A percentile compares a stretch with the other conserved stretches of the same genome.
Evolutionary conservation across 1,284 basidiomycete genomes (phyloP).

Genomic region (Pyrrhoderma noxium): DNA sequence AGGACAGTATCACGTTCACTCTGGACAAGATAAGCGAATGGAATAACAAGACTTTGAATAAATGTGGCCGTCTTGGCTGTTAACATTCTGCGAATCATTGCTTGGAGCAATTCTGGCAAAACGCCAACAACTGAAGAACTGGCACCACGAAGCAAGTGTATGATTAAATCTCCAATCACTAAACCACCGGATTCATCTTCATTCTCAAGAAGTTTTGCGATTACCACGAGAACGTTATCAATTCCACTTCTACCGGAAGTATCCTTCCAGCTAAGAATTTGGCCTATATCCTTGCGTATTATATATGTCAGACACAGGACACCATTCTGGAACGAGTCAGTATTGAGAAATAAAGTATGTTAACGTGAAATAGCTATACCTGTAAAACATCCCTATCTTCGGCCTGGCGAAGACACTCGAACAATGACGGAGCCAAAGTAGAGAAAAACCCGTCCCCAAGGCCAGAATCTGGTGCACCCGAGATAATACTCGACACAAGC

Average conservation of each 20-base stretch:
- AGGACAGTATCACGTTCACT: constrained; percentile 76
- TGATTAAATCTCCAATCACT: constrained; percentile 89
- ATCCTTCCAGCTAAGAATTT: constrained; percentile 73
- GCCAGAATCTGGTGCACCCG: constrained; percentile 55
- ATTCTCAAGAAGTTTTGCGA: constrained; percentile 70
- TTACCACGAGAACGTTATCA: constrained; percentile 61
- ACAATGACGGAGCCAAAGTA: constrained; percentile 66
- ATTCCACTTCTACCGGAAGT: constrained; percentile 64
- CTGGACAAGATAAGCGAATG: constrained; percentile 89
- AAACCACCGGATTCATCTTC: constrained; percentile 86
- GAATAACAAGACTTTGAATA: constrained; percentile 84
- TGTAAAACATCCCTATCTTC: constrained; percentile 85
- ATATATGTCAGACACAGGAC: constrained; percentile 77
- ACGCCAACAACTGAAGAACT: constrained; percentile 75
- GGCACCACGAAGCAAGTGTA: constrained; percentile 80
- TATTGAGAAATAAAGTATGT: not conserved
- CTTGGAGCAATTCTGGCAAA: constrained; percentile 78
- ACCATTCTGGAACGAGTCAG: constrained; percentile 51
- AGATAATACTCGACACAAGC: constrained; percentile 62
- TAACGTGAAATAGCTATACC: constrained; percentile 35
- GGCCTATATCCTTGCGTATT: constrained; percentile 80
- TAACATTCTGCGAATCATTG: constrained; percentile 75
- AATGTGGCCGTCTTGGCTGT: constrained; percentile 85
- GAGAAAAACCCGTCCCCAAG: constrained; percentile 75
- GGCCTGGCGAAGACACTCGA: constrained; percentile 55